Evolutionary conservation across 2,329 filamentous ascomycete species (phyloP).

Genomic region (Pseudogymnoascus sp.): DNA sequence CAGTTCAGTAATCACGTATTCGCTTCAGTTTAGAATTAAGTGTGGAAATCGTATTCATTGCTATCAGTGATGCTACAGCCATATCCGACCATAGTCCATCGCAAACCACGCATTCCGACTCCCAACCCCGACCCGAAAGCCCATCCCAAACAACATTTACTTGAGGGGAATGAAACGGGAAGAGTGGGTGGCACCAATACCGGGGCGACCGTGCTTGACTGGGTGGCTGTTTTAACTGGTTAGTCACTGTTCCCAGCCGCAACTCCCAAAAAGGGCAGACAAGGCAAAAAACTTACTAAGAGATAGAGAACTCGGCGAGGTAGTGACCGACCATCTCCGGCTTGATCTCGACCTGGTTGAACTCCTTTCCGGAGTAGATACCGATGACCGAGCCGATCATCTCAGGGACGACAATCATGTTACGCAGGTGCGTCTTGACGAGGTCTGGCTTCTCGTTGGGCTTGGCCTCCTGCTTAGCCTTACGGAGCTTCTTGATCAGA

Average conservation of each 20-base stretch:
- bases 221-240: slow-evolving; percentile 68
- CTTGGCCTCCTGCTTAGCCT: slow-evolving; percentile 97
- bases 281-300: slow-evolving; percentile 64
- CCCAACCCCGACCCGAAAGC: not conserved
- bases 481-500: slow-evolving; percentile 99
- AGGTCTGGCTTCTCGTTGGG: slow-evolving; percentile 99
- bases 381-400: slow-evolving; percentile 99
- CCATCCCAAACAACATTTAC: slow-evolving; percentile 49
- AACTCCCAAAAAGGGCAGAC: slow-evolving; percentile 28
- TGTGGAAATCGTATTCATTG: slow-evolving; percentile 11
- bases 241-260: slow-evolving; percentile 35
- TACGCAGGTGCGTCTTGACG: slow-evolving; percentile 98
- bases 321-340: slow-evolving; percentile 99
- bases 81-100: slow-evolving; percentile 12
- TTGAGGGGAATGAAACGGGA: slow-evolving; percentile 99
- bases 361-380: slow-evolving; percentile 99
- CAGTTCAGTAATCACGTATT: not conserved
- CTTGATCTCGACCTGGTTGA: slow-evolving; percentile 99
- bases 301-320: slow-evolving; percentile 98
- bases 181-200: slow-evolving; percentile 99
- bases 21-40: not conserved
- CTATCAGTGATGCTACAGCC: slow-evolving; percentile 10
- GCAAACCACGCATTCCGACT: slow-evolving; percentile 9
- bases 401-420: slow-evolving; percentile 99
- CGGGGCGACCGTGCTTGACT: slow-evolving; percentile 99